Evolutionary conservation across 2,329 filamentous ascomycete species (phyloP).

Genomic region (Fusarium sp.): DNA sequence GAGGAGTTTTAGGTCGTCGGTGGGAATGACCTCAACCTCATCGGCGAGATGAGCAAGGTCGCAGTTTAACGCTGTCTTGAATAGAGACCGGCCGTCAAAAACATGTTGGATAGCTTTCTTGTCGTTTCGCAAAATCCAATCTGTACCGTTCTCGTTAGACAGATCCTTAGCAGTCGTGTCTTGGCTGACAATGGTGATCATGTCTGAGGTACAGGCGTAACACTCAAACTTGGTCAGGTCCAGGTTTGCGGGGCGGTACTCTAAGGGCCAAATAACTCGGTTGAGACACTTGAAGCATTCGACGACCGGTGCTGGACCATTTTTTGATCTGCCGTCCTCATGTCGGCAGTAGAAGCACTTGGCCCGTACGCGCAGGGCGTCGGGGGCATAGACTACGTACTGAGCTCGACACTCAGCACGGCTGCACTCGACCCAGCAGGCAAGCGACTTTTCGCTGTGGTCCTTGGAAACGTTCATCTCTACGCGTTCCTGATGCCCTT

Average conservation of each 20-base stretch:
- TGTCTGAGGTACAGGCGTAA: constrained; percentile 52
- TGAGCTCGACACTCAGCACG: constrained; percentile 57
- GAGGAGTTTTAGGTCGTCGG: constrained; percentile 34
- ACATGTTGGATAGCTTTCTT: constrained; percentile 49
- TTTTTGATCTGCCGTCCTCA: constrained; percentile 10
- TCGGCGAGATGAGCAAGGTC: constrained; percentile 50
- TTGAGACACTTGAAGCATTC: constrained; percentile 59
- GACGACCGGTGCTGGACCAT: constrained; percentile 52
- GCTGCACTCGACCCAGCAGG: constrained; percentile 61
- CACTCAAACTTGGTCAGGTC: constrained; percentile 53
- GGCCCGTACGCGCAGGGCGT: constrained; percentile 55
- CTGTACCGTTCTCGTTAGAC: constrained; percentile 53
- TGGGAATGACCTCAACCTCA: constrained; percentile 53
- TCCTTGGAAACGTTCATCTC: constrained; percentile 47
- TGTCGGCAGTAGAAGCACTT: constrained; percentile 63
- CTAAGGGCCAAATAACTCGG: constrained; percentile 59
- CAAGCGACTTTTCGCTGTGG: constrained; percentile 48
- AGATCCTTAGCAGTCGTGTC: constrained; percentile 54
- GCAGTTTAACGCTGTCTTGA: constrained; percentile 50
- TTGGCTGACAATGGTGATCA: constrained; percentile 51
- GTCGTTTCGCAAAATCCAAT: constrained; percentile 59
- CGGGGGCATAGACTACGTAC: constrained; percentile 61
- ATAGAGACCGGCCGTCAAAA: constrained; percentile 56
- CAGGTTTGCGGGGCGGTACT: constrained; percentile 54
- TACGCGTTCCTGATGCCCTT: constrained; percentile 41